phyloP scores from a whole-genome alignment of 148 eudicot genomes.

The Drosera capensis region DNA sequence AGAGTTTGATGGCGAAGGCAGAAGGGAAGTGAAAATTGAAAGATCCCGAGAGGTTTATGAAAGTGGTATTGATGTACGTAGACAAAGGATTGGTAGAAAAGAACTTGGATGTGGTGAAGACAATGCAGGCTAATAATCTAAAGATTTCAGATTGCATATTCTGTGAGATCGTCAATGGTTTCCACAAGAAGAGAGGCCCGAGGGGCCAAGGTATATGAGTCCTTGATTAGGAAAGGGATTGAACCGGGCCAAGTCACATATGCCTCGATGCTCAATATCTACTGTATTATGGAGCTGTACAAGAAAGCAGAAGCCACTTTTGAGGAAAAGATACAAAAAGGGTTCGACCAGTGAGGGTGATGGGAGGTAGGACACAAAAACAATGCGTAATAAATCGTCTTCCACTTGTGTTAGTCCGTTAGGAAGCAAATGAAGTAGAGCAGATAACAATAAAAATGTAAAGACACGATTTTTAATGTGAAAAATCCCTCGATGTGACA shows the following conservation, averaged over 20 bases:
- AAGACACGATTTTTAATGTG: too few relatives aligned
- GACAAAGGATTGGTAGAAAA: constrained; percentile 49
- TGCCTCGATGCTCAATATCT: constrained; percentile 54
- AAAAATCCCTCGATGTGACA: too few relatives aligned
- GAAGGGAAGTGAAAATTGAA: constrained; percentile 50
- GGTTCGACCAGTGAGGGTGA: constrained; percentile 60
- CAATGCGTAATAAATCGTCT: too few relatives aligned
- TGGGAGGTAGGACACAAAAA: too few relatives aligned
- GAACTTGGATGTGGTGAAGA: constrained; percentile 36
- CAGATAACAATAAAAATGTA: too few relatives aligned
- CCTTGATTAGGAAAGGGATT: constrained; percentile 26
- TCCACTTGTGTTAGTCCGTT: too few relatives aligned
- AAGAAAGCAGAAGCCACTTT: constrained; percentile 40
- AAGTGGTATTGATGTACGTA: constrained; percentile 60
- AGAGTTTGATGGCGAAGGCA: constrained; percentile 45
- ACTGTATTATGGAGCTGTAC: constrained; percentile 41
- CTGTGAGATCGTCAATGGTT: constrained; percentile 75
- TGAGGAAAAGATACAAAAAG: constrained; percentile 52
- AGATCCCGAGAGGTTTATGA: constrained; percentile 64
- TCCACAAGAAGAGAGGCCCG: constrained; percentile 50
- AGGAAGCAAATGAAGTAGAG: too few relatives aligned
- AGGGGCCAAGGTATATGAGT: constrained; percentile 32
- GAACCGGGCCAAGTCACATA: constrained; percentile 91
- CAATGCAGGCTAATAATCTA: constrained; percentile 36
- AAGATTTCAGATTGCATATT: constrained; percentile 76